These are phyloP conservation scores for Saccharomyces eubayanus DNA, from an alignment of 805 yeast species.

Conservation along the genomic window DNA sequence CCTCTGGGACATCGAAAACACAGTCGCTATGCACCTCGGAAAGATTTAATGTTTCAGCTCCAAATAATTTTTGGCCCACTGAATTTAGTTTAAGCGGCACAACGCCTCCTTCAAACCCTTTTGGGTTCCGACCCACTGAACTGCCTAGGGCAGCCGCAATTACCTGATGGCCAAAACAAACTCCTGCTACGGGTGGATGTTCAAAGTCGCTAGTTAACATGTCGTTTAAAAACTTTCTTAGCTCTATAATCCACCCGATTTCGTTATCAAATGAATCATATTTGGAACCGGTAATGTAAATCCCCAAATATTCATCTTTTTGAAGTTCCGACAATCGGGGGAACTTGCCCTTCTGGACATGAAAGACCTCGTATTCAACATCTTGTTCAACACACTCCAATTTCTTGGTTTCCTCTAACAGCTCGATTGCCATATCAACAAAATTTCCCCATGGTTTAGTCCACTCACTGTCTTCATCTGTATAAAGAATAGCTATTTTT, in stretches of 20 bases:
- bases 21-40: constrained; percentile 55
- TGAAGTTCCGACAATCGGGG: constrained; percentile 17
- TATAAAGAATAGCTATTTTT: constrained; percentile 22
- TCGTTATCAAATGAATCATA: constrained; percentile 36
- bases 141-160: constrained; percentile 60
- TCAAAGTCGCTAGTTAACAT: constrained; percentile 8
- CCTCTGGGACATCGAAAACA: constrained; percentile 38
- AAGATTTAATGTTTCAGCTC: constrained; percentile 29
- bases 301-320: constrained; percentile 26
- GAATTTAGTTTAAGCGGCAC: constrained; percentile 41
- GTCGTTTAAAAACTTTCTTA: constrained; percentile 31
- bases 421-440: constrained; percentile 19
- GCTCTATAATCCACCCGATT: constrained; percentile 34
- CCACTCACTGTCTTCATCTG: constrained; percentile 20
- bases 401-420: constrained; percentile 12
- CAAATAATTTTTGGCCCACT: constrained; percentile 21
- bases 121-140: constrained; percentile 45
- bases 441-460: constrained; percentile 22
- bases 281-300: constrained; percentile 42
- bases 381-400: constrained; percentile 1
- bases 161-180: constrained; percentile 87
- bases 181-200: constrained; percentile 49
- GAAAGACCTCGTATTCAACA: constrained; percentile 15
- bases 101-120: constrained; percentile 71
- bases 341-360: constrained; percentile 16